phyloP scores from a whole-genome alignment of 805 yeast species.

The Ogataea methylovora region DNA sequence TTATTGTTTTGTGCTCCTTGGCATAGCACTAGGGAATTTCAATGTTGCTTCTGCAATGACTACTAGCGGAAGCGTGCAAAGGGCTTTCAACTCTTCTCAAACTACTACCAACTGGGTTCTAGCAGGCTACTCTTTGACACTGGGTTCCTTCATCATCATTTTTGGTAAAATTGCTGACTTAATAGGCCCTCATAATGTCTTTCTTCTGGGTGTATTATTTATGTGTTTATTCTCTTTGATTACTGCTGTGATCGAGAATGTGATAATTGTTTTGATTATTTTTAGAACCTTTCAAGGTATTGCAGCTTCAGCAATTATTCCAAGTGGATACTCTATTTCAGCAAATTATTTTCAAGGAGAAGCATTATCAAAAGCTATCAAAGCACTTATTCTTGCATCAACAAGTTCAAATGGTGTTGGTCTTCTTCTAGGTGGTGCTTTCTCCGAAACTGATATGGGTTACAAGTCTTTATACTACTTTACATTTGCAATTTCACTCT shows the following conservation, averaged over 20 bases:
- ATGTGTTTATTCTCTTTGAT: constrained; percentile 22
- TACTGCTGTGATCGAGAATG: constrained; percentile 26
- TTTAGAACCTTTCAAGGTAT: constrained; percentile 40
- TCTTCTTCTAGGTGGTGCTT: constrained; percentile 37
- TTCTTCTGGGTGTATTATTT: constrained; percentile 12
- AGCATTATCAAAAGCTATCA: constrained; percentile 8
- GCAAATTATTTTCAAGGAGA: constrained; percentile 16
- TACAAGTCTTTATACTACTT: constrained; percentile 32
- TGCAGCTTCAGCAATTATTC: constrained; percentile 33
- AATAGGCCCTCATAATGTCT: constrained; percentile 29
- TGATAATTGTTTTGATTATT: constrained; percentile 29
- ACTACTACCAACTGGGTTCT: constrained; percentile 33
- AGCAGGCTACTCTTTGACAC: constrained; percentile 35
- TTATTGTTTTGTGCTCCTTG: constrained; percentile 8
- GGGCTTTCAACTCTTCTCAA: constrained; percentile 28
- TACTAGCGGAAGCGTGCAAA: constrained; percentile 20
- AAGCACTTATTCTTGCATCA: constrained; percentile 10
- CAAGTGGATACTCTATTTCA: constrained; percentile 17
- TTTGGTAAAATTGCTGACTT: constrained; percentile 36
- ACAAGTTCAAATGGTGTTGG: constrained; percentile 31
- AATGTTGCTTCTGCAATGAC: constrained; percentile 19
- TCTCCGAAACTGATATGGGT: constrained; percentile 27
- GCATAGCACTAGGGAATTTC: constrained; percentile 17
- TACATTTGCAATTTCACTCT: constrained; percentile 23
- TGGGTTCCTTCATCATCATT: constrained; percentile 36